These are phyloP conservation scores for Venturia nashicola DNA, from an alignment of 2,329 filamentous ascomycete genomes.

Conservation along the genomic window DNA sequence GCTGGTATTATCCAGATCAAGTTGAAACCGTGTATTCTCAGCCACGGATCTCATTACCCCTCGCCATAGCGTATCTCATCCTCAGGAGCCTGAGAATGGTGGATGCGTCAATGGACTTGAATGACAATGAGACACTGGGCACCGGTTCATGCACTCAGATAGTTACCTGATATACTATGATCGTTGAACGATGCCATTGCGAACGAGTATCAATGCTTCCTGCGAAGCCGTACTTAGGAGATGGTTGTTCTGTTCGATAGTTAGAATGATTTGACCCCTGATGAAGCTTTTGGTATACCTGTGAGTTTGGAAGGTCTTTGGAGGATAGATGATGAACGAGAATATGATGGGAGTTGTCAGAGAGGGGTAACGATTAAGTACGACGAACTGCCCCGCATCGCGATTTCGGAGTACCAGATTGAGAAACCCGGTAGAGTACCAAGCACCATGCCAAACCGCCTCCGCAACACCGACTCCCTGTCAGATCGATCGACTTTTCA, in stretches of 20 bases:
- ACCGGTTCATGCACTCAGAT: constrained; percentile 3
- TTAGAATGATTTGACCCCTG: background rate
- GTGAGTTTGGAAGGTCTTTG: background rate
- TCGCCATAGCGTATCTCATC: background rate
- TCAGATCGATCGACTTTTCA: background rate
- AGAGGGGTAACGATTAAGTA: background rate
- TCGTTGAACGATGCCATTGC: background rate
- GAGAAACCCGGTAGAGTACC: background rate
- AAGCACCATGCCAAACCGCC: background rate
- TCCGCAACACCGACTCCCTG: background rate
- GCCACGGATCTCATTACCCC: constrained; percentile 16
- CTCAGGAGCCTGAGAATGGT: background rate
- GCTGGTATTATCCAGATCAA: constrained; percentile 99
- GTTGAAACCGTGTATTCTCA: constrained; percentile 92
- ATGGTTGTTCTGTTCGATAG: background rate
- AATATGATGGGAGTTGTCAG: background rate
- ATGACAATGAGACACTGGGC: background rate
- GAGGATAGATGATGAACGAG: background rate
- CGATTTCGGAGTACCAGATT: background rate
- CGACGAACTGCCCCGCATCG: background rate
- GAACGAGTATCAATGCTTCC: background rate
- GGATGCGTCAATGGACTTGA: background rate
- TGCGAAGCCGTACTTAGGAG: background rate
- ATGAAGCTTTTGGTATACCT: background rate
- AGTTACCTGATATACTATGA: constrained; percentile 3